phyloP scores from a whole-genome alignment of 2,329 filamentous ascomycete species.

The Helotiales sp. region DNA sequence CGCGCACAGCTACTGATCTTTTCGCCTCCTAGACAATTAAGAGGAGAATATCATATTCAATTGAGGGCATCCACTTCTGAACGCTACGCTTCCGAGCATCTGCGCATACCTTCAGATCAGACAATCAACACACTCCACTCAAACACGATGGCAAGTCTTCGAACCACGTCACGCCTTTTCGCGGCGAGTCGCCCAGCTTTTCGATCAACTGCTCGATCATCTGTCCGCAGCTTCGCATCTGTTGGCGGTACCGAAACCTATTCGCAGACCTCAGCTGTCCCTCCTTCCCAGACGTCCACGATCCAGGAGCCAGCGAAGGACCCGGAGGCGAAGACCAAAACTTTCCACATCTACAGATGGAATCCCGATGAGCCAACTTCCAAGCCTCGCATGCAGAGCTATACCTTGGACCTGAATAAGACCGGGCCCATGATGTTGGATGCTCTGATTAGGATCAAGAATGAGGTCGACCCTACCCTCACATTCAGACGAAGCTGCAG shows the following conservation, averaged over 20 bases:
- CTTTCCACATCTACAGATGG: slow-evolving; percentile 99
- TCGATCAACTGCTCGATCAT: slow-evolving; percentile 14
- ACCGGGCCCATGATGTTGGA: slow-evolving; percentile 98
- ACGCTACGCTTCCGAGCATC: background rate
- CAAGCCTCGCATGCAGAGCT: slow-evolving; percentile 95
- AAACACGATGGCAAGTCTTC: slow-evolving; percentile 30
- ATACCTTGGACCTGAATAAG: slow-evolving; percentile 96
- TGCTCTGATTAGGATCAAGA: slow-evolving; percentile 97
- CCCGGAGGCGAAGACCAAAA: slow-evolving; percentile 75
- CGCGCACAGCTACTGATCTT: slow-evolving; percentile 5
- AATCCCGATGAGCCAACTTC: slow-evolving; percentile 88
- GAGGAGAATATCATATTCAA: background rate
- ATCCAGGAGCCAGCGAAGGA: slow-evolving; percentile 50
- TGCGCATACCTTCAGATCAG: background rate
- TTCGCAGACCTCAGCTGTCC: slow-evolving; percentile 3
- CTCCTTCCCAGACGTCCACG: slow-evolving; percentile 25
- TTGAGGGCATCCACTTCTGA: slow-evolving; percentile 1
- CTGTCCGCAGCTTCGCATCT: slow-evolving; percentile 24
- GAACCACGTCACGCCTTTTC: slow-evolving; percentile 27
- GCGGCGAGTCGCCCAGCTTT: slow-evolving; percentile 23
- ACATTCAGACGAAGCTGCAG: slow-evolving; percentile 95
- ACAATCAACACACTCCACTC: slow-evolving; percentile 20
- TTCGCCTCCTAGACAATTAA: background rate
- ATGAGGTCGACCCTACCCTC: slow-evolving; percentile 93
- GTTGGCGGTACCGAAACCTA: slow-evolving; percentile 10